Base-by-base conservation (phyloP, 2,329 filamentous ascomycete genomes). In the Epichloe scottii region DNA sequence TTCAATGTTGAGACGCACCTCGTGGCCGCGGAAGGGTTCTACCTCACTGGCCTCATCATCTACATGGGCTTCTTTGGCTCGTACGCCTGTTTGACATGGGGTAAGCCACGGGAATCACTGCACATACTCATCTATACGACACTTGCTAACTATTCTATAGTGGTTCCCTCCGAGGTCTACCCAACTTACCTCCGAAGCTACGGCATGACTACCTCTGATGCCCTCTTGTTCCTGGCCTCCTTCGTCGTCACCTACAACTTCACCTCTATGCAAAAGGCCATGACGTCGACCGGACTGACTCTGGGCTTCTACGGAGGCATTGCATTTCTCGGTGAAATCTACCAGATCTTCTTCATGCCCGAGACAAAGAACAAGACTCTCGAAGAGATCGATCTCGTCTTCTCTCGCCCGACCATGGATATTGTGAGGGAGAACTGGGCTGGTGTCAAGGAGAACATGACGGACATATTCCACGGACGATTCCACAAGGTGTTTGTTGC, bases 181-280 rank as follows among this genome's bases (percentile, higher is more conserved):
- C 84, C 83, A 0, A 87, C 84, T 0, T 87, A 87, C 60, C 76
- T 87, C 0, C 76, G 84, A 47, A 79, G 74, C 11, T 87, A 87
- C 64, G 84, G 84, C 54, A 87, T 88, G 84, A 84, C 82, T 4
- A 82, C 78, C 0, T 83, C 81, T 0, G 80, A 82, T 45, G 81
- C 77, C 2, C 78, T 81, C 55, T 71, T 87, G 5, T 88, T 87
- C 75, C 72, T 87, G 21, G 79, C 77, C 49, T 84, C 81, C 2
- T 87, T 87, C 68, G 74, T 86, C 57, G 82, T 87, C 48, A 87
- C 84, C 10, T 87, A 87, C 72, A 87, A 87, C 72, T 88, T 87
- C 67, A 75, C 76, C 0, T 72, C 73, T 10, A 88, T 87, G 84
- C 78, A 84, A 63, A 63, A 75, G 0, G 76, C 78, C n/a, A 84